A percentile compares a stretch with the other conserved stretches of the same genome.
phyloP scores from a whole-genome alignment of 306 rosid genomes.

The Pachyrhizus erosus region DNA sequence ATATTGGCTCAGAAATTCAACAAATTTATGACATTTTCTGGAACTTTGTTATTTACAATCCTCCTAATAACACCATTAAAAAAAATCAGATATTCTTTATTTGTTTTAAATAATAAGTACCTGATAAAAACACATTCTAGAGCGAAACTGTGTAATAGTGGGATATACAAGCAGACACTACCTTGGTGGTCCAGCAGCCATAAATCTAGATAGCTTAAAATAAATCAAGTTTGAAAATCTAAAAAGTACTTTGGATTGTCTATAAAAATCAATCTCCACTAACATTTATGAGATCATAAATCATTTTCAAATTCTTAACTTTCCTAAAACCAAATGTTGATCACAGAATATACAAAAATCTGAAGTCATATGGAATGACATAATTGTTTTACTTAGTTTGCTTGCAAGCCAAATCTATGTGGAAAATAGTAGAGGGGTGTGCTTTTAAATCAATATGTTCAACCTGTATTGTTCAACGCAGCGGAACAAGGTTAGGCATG shows the following conservation, averaged over 20 bases:
- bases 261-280: slow-evolving; percentile 38
- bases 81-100: neutral
- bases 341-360: slow-evolving; percentile 32
- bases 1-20: slow-evolving; percentile 27
- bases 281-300: neutral
- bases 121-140: neutral
- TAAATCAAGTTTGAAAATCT: slow-evolving; percentile 22
- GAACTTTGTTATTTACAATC: slow-evolving; percentile 3
- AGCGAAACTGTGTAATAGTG: slow-evolving; percentile 1
- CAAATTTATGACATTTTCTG: neutral
- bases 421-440: slow-evolving; percentile 5
- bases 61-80: neutral
- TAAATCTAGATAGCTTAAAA: neutral
- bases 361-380: slow-evolving; percentile 23
- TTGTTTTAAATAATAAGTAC: neutral
- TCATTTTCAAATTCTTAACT: slow-evolving; percentile 38
- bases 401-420: slow-evolving; percentile 34
- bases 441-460: slow-evolving; percentile 19
- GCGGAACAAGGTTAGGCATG: slow-evolving; percentile 44
- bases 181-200: slow-evolving; percentile 37
- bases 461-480: slow-evolving; percentile 41
- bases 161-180: neutral
- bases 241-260: slow-evolving; percentile 25
- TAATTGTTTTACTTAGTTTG: neutral
- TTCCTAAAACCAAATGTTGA: neutral